Base-by-base conservation (phyloP, 768 basidiomycete genomes). In the Pisolithus microcarpus region DNA sequence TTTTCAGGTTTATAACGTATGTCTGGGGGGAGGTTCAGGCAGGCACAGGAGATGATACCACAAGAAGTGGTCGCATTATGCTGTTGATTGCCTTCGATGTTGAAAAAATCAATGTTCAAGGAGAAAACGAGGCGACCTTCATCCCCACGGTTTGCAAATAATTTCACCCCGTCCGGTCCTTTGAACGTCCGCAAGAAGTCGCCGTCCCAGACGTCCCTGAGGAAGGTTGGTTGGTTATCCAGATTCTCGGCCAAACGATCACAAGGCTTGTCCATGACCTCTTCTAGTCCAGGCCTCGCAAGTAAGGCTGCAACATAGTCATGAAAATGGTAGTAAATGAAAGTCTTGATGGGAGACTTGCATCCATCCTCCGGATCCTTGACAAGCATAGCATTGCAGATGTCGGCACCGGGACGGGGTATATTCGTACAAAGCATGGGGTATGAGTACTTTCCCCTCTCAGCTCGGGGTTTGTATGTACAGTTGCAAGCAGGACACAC, bases 21-120 rank as follows among this genome's bases (percentile, higher is more conserved):
- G 13, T 64, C 49, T 1, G 53, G 48, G 1, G 69, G 68, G 5
- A 75, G 59, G 40, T 70, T 72, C 3, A 72, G 55, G 46, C 64
- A 65, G 13, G 61, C 60, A 34, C 68, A 54, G 1, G 65, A 65
- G 7, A 72, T 64, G 9, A 72, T 48, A 3, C 69, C 66, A 10
- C 61, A 54, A 0, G 69, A 72, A 1, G 57, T 52, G 16, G 50
- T 57, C 13, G 58, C 58, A 31, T 67, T 65, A 7, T 50, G 42
- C n/a, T 58, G 54, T 7, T 24, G 51, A 6, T 60, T 62, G 2
- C 65, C 61, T 26, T 71, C 50, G 0, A 69, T 57, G 42, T 70
- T 68, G 57, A 74, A 73, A 40, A 66, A 66, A 49, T 72, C 65
- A 1, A 71, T 28, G 16, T 66, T 57, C 1, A 71, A 52, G 0